A percentile compares a stretch with the other conserved stretches of the same genome.
These are phyloP conservation scores for Cladosporium velox DNA, from an alignment of 2,329 filamentous ascomycete species.

Conservation along the genomic window DNA sequence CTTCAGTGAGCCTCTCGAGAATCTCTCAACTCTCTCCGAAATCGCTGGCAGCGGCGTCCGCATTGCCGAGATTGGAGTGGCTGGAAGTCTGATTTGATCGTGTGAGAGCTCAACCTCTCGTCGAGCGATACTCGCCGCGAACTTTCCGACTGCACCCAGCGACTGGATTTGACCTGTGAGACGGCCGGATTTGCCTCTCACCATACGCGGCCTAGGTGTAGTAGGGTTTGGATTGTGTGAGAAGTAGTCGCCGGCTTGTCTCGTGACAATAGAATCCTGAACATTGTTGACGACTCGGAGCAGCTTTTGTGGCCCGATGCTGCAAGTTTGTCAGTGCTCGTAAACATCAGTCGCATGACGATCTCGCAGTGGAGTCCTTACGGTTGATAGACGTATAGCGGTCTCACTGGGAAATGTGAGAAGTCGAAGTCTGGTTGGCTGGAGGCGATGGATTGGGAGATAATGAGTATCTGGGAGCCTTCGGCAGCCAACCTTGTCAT, in stretches of 20 bases:
- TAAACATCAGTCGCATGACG: not conserved
- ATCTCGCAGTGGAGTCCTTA: not conserved
- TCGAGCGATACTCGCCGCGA: not conserved
- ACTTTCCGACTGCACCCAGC: not conserved
- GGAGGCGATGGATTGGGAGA: constrained; percentile 11
- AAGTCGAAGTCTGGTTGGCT: constrained; percentile 18
- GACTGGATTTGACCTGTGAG: not conserved
- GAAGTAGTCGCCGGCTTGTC: constrained; percentile 11
- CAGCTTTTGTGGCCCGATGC: constrained; percentile 30
- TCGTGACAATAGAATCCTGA: constrained; percentile 6
- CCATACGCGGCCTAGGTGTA: not conserved
- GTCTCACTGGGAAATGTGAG: constrained; percentile 19
- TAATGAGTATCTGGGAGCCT: constrained; percentile 17
- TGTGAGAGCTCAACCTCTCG: not conserved
- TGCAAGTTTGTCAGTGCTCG: not conserved
- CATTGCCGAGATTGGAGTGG: not conserved
- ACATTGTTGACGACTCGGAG: constrained; percentile 21
- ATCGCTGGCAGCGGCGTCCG: not conserved
- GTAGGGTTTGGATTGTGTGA: not conserved
- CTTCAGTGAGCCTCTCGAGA: not conserved
- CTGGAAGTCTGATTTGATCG: not conserved
- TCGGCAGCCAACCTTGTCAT: constrained; percentile 12
- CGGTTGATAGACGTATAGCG: constrained; percentile 25
- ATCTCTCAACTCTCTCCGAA: not conserved
- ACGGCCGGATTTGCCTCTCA: not conserved